A percentile compares a stretch with the other conserved stretches of the same genome.
These are phyloP conservation scores for Leishmania martiniquensis DNA, from an alignment of 208 protist genomes.

Conservation along the genomic window DNA sequence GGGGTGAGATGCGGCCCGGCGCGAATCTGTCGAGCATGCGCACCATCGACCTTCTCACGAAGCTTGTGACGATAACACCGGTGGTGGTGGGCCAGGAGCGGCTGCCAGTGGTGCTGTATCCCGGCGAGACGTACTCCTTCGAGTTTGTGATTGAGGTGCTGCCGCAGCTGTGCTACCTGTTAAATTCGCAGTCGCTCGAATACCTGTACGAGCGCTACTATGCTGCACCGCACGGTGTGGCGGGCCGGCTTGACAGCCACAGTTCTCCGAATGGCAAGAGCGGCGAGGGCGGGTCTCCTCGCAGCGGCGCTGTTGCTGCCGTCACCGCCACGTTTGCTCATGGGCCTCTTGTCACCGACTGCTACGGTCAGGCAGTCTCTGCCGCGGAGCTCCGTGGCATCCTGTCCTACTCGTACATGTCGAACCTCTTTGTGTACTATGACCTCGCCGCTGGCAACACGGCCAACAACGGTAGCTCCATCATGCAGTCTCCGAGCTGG, in stretches of 20 bases:
- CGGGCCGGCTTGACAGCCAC: constrained; percentile 4
- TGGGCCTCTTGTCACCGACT: constrained; percentile 33
- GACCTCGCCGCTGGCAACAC: constrained; percentile 22
- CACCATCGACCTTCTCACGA: constrained; percentile 53
- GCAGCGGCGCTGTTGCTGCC: constrained; percentile 9
- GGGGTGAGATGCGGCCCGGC: constrained; percentile 50
- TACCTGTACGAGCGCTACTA: constrained; percentile 59
- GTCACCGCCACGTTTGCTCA: constrained; percentile 19
- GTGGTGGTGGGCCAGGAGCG: constrained; percentile 57
- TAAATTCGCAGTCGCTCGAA: constrained; percentile 63
- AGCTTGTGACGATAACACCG: constrained; percentile 66
- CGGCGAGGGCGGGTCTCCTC: constrained; percentile 2
- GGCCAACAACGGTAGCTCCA: neutral
- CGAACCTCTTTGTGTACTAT: constrained; percentile 76
- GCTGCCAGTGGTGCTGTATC: constrained; percentile 55
- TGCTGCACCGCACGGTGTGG: constrained; percentile 19
- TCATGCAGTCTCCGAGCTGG: constrained; percentile 7
- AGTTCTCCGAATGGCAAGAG: constrained; percentile 2
- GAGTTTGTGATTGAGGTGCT: constrained; percentile 80
- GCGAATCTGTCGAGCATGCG: constrained; percentile 50
- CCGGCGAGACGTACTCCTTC: constrained; percentile 76
- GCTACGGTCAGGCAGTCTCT: constrained; percentile 35
- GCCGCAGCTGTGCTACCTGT: constrained; percentile 72
- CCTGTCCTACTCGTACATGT: constrained; percentile 51
- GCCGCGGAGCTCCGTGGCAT: constrained; percentile 55